Conservation (phyloP, 2,329 filamentous ascomycete species). For the Claviceps digitariae region DNA sequence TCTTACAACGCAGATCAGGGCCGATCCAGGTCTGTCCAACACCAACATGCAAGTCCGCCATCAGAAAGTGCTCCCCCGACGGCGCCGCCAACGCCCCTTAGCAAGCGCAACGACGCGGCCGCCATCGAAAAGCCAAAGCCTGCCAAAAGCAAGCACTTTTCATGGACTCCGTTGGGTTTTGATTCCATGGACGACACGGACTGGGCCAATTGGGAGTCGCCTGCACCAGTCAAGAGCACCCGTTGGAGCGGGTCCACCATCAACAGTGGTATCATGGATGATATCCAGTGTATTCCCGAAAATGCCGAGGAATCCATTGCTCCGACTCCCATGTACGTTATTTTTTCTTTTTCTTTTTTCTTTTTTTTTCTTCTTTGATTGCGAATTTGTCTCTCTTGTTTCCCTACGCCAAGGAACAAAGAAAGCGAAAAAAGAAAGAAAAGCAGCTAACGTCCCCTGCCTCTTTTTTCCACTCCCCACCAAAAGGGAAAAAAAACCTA, state of each 20-base stretch:
- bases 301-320: conserved; percentile 31
- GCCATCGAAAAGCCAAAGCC: conserved; percentile 24
- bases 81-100: conserved; percentile 17
- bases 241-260: conserved; percentile 53
- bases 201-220: conserved; percentile 52
- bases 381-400: neutral
- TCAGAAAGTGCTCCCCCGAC: conserved; percentile 25
- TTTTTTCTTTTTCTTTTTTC: neutral
- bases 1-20: conserved; percentile 23
- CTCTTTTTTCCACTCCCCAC: neutral
- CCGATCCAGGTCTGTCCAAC: conserved; percentile 31
- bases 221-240: conserved; percentile 39
- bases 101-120: conserved; percentile 14
- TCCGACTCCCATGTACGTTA: conserved; percentile 14
- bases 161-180: conserved; percentile 44
- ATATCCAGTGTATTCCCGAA: conserved; percentile 33
- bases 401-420: too few species aligned
- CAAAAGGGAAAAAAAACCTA: conserved; percentile 20
- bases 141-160: conserved; percentile 38
- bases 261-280: conserved; percentile 25
- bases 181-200: conserved; percentile 47
- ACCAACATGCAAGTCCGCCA: conserved; percentile 28
- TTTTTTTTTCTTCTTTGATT: neutral
- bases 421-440: neutral
- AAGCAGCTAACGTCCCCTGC: neutral